phyloP scores from a whole-genome alignment of 1,139 yeast species.

The Protomyces pachydermus region DNA sequence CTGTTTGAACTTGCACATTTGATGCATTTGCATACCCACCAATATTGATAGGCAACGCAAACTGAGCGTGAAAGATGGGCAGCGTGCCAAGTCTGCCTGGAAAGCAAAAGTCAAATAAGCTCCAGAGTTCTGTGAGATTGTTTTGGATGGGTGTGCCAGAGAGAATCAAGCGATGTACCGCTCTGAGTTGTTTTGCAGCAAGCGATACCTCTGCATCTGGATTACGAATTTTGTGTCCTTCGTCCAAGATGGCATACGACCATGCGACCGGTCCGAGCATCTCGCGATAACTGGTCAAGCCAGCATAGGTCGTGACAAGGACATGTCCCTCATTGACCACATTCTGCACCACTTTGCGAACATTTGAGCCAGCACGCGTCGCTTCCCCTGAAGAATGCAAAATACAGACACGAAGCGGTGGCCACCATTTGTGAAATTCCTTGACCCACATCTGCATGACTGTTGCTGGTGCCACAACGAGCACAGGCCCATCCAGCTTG shows the following conservation, averaged over 20 bases:
- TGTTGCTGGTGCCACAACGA: conserved; percentile 94
- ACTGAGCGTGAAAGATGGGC: conserved; percentile 89
- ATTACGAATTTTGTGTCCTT: conserved; percentile 93
- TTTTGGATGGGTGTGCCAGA: conserved; percentile 97
- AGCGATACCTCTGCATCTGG: conserved; percentile 88
- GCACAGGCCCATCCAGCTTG: conserved; percentile 64
- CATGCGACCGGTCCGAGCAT: conserved; percentile 64
- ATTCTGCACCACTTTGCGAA: conserved; percentile 43
- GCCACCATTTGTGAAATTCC: conserved; percentile 98
- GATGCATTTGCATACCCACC: conserved; percentile 99
- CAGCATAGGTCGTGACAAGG: conserved; percentile 85
- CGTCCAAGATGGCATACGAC: conserved; percentile 90
- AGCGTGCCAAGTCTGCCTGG: conserved; percentile 93
- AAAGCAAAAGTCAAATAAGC: conserved; percentile 85
- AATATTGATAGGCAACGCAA: conserved; percentile 83
- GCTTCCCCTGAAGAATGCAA: conserved; percentile 92
- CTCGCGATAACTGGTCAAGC: conserved; percentile 70
- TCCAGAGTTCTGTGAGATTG: conserved; percentile 86
- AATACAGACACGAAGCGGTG: conserved; percentile 79
- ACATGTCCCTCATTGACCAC: conserved; percentile 68
- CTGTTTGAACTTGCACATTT: conserved; percentile 92
- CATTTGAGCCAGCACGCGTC: conserved; percentile 50
- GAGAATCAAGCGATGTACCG: conserved; percentile 74
- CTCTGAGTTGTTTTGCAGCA: conserved; percentile 73
- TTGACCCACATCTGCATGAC: conserved; percentile 94